These are phyloP conservation scores for Pseudohyphozyma bogoriensis DNA, from an alignment of 768 basidiomycete genomes.

Conservation along the genomic window DNA sequence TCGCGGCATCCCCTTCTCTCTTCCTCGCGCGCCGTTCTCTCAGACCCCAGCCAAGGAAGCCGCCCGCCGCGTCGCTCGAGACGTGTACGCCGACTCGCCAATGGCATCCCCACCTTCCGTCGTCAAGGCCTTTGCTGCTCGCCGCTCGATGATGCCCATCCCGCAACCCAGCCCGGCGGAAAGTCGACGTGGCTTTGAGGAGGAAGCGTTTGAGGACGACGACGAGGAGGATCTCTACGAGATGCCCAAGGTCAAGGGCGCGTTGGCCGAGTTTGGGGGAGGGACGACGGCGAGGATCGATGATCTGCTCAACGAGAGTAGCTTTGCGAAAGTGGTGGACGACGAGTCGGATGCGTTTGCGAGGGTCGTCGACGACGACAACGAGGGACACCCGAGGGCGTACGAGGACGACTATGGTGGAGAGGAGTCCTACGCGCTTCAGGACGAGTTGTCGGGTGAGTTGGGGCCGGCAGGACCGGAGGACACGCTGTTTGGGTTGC, in stretches of 20 bases:
- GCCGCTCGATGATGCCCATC: conserved; percentile 34
- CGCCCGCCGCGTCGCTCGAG: conserved; percentile 56
- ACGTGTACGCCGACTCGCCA: conserved; percentile 44
- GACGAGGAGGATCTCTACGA: conserved; percentile 43
- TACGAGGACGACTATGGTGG: too few species aligned
- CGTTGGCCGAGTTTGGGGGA: conserved; percentile 18
- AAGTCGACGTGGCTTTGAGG: conserved; percentile 15
- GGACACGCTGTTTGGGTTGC: conserved; percentile 32
- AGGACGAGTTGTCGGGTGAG: background rate
- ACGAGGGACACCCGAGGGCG: background rate
- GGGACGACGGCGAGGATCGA: conserved; percentile 22
- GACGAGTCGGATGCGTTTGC: background rate
- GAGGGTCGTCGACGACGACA: background rate
- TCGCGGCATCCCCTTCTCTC: background rate
- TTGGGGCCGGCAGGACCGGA: conserved; percentile 23
- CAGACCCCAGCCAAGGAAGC: conserved; percentile 65
- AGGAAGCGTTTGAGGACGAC: conserved; percentile 26
- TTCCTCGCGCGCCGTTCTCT: conserved; percentile 49
- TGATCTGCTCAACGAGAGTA: conserved; percentile 10
- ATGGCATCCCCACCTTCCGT: conserved; percentile 41
- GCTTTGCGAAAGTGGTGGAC: background rate
- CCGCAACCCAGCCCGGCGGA: conserved; percentile 26
- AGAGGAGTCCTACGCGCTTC: conserved; percentile 4
- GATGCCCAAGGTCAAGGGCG: conserved; percentile 41
- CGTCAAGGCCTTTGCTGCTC: conserved; percentile 40